Evolutionary conservation across 2,329 filamentous ascomycete genomes (phyloP).

Genomic region (Aspergillus ochraceus): DNA sequence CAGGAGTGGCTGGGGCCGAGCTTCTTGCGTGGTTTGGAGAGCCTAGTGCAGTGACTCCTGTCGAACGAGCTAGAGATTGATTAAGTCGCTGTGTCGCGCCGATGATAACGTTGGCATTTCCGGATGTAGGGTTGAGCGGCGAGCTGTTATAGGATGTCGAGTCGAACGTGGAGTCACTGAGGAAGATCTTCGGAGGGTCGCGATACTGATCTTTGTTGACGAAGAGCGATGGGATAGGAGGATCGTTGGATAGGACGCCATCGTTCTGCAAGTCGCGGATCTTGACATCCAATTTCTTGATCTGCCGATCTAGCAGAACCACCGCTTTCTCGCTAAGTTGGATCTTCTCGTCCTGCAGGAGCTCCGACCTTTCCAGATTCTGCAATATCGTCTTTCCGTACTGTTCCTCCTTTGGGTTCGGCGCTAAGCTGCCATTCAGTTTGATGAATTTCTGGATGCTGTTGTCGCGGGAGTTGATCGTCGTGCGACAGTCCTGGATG

Average conservation of each 20-base stretch:
- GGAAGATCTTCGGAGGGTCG: constrained; percentile 50
- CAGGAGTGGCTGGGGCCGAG: constrained; percentile 48
- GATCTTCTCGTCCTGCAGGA: constrained; percentile 63
- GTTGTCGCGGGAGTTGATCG: constrained; percentile 58
- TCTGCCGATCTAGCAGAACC: constrained; percentile 61
- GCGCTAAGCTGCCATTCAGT: constrained; percentile 59
- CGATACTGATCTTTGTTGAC: constrained; percentile 46
- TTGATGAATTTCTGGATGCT: constrained; percentile 68
- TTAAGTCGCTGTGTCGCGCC: constrained; percentile 53
- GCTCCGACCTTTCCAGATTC: constrained; percentile 58
- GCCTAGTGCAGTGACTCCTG: constrained; percentile 41
- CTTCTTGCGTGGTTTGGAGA: constrained; percentile 38
- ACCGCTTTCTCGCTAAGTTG: constrained; percentile 60
- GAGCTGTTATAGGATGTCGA: constrained; percentile 41
- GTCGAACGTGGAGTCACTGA: constrained; percentile 48
- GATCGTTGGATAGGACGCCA: constrained; percentile 60
- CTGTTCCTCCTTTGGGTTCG: constrained; percentile 64
- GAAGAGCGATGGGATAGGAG: constrained; percentile 60
- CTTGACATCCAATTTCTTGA: constrained; percentile 63
- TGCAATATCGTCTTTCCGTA: constrained; percentile 59
- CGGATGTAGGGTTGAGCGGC: constrained; percentile 56
- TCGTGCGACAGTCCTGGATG: constrained; percentile 57
- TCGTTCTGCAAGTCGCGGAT: constrained; percentile 60
- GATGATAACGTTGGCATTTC: constrained; percentile 55
- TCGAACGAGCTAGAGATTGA: constrained; percentile 33